Evolutionary conservation across 2,329 filamentous ascomycete genomes (phyloP), one percentile per base, ranked within the genome.

Genomic region (Fusarium bactridioides): DNA sequence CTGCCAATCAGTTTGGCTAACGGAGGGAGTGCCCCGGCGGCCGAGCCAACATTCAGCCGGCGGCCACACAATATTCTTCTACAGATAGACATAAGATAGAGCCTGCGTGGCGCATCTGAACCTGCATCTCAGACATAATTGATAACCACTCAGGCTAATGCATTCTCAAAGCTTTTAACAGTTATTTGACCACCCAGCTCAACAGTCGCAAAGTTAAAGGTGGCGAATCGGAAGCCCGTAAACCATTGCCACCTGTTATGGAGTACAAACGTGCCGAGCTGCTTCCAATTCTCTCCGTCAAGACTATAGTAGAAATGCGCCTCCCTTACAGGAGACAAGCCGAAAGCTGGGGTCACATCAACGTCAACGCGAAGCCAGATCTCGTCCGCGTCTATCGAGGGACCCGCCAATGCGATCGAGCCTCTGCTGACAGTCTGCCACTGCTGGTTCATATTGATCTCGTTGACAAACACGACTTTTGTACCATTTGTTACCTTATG

Each of bases 161-260:
- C 50, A 7, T 53, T 53, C 7, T 37, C 7, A 8, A 53, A 53
- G 23, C 31, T 53, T 25, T 25, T 53, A 19, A 53, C 6, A 2
- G 7, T 53, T 16, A 53, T 27, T 23, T 53, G 12, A 1, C 48
- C 48, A 37, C 48, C 48, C 13, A 53, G 18, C 10, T 37, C 11
- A 6, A 7, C 18, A 37, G 48, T 53, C 10, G 48, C 48, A 53
- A 37, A 53, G 23, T 53, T 53, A 4, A 53, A 53, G 3, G 37
- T 18, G 4, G 31, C 48, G 18, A 53, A 53, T 5, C 48, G 33
- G 18, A 37, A 53, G 18, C 48, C 48, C 7, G 31, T 53, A 3
- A 53, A 53, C 48, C 48, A 53, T 13, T 53, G 48, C 48, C 48
- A 53, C 10, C 31, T 21, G 7, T 53, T 53, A 12, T 53, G 48